Evolutionary conservation across 2,329 filamentous ascomycete species (phyloP), one percentile per base, ranked within the genome.

Genomic region (Emericellopsis cladophorae): DNA sequence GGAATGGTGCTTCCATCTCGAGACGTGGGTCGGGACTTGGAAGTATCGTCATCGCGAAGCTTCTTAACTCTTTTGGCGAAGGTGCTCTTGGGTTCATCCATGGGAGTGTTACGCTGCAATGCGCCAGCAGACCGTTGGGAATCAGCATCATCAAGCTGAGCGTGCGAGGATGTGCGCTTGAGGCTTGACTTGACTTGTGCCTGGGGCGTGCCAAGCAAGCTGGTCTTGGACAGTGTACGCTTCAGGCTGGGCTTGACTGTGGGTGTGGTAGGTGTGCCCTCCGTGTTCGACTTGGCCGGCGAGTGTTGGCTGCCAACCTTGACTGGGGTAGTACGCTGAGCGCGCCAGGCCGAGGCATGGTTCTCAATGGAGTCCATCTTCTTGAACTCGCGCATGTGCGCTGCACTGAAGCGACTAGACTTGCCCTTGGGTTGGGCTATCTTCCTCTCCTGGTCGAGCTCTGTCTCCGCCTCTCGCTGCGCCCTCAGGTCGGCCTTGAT

Each of bases 351-450:
- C 10, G 89, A 94, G 8, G 87, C 72, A 56, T 95, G 89, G 46
- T 81, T 81, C 35, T 79, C 85, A 54, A 96, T 95, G 2, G 89
- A 95, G 57, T 95, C 88, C 90, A 96, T 95, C 68, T 94, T 96
- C 63, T 86, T 86, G 65, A 96, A 95, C 54, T 90, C 76, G 39
- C 81, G 79, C 75, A 85, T 83, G 57, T 96, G 90, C 31, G 76
- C 79, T 46, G 87, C 81, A 56, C 86, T 95, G 63, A 81, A 96
- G 36, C 90, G 81, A 38, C 79, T 68, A 39, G 77, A 73, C 57
- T 81, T 89, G 49, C 85, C 80, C 63, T 81, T 93, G 11, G 89
- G 78, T 49, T 78, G 77, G 7, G 84, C 89, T 53, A 94, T 84
- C 59, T 79, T 86, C 48, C 90, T 81, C 31, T 61, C 64, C 14